Evolutionary conservation across 148 eudicot species (phyloP).

Genomic region (Talinum fruticosum): DNA sequence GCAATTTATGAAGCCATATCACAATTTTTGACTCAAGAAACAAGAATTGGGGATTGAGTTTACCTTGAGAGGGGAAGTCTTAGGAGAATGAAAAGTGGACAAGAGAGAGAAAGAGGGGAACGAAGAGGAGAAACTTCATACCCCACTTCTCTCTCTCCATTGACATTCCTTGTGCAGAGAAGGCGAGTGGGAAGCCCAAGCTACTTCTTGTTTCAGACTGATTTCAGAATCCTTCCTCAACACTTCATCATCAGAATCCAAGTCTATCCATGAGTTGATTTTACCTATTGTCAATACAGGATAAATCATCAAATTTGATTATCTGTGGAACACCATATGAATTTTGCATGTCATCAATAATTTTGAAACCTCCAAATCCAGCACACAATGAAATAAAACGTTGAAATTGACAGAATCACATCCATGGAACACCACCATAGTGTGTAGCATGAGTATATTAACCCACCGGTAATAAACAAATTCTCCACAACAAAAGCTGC

Average conservation of each 20-base stretch:
- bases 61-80: slow-evolving; percentile 31
- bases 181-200: slow-evolving; percentile 98
- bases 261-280: slow-evolving; percentile 94
- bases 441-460: not conserved
- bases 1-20: too few species aligned
- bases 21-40: too few species aligned
- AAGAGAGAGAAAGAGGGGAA: slow-evolving; percentile 10
- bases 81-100: slow-evolving; percentile 5
- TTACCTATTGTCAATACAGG: slow-evolving; percentile 47
- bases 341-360: not conserved
- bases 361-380: not conserved
- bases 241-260: slow-evolving; percentile 82
- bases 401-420: not conserved
- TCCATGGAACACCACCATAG: not conserved
- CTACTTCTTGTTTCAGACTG: slow-evolving; percentile 73
- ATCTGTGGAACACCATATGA: too few species aligned
- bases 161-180: slow-evolving; percentile 13
- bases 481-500: not conserved
- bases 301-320: too few species aligned
- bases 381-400: not conserved
- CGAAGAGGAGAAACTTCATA: slow-evolving; percentile 7
- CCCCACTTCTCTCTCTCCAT: too few species aligned
- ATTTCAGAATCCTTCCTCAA: slow-evolving; percentile 76
- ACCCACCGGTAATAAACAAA: not conserved
- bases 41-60: slow-evolving; percentile 5